phyloP scores from a whole-genome alignment of 306 rosid genomes.

The Prunus davidiana region DNA sequence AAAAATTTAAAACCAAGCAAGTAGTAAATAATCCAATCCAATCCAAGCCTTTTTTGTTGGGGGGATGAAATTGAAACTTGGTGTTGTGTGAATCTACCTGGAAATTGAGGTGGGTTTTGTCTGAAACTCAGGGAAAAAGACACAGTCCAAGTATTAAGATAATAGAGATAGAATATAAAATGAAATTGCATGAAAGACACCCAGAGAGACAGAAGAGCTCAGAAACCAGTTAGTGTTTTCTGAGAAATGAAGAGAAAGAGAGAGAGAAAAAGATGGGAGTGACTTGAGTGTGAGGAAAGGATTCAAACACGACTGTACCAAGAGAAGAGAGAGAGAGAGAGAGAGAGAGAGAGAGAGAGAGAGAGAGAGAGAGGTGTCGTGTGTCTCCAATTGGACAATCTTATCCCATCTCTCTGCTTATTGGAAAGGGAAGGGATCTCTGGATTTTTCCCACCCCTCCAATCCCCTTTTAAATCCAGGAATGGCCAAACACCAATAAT shows the following conservation, averaged over 20 bases:
- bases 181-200: slow-evolving; percentile 26
- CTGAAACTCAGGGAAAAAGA: slow-evolving; percentile 49
- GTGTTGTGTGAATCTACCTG: slow-evolving; percentile 85
- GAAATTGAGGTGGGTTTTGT: slow-evolving; percentile 88
- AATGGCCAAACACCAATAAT: slow-evolving; percentile 56
- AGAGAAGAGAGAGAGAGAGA: too few relatives aligned
- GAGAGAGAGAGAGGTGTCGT: slow-evolving; percentile 12
- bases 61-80: slow-evolving; percentile 31
- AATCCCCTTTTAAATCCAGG: slow-evolving; percentile 23
- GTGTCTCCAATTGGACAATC: slow-evolving; percentile 66
- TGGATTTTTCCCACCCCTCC: slow-evolving; percentile 9
- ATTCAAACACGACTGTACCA: slow-evolving; percentile 55
- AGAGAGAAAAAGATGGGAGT: slow-evolving; percentile 14
- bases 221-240: slow-evolving; percentile 3
- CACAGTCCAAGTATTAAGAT: slow-evolving; percentile 36
- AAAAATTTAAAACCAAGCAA: neutral
- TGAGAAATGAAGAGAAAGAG: slow-evolving; percentile 5
- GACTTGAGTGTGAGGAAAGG: slow-evolving; percentile 52
- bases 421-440: slow-evolving; percentile 65
- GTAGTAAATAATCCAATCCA: neutral
- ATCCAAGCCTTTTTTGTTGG: slow-evolving; percentile 40
- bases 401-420: slow-evolving; percentile 61
- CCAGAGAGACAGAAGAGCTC: slow-evolving; percentile 25
- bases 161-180: slow-evolving; percentile 13
- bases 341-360: too few relatives aligned